Evolutionary conservation across 805 yeast genomes (phyloP).

Genomic region (Metschnikowia noctiluminum): DNA sequence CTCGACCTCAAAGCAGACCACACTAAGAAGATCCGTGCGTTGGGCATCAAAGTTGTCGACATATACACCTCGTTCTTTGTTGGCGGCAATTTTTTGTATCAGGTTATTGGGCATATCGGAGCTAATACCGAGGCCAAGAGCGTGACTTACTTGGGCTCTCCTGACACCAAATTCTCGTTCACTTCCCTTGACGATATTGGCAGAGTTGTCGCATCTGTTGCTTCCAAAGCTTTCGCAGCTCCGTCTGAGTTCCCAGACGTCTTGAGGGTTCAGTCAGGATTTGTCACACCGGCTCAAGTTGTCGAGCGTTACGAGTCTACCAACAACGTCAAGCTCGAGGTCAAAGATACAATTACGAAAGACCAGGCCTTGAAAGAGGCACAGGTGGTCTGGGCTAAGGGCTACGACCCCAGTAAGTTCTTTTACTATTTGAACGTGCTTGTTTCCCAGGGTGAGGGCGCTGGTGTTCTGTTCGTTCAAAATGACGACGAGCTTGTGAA

Average conservation of each 20-base stretch:
- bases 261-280: constrained; percentile 42
- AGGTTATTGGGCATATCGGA: constrained; percentile 32
- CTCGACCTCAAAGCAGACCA: constrained; percentile 33
- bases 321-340: constrained; percentile 30
- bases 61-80: constrained; percentile 40
- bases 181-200: constrained; percentile 40
- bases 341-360: constrained; percentile 20
- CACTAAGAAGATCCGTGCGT: constrained; percentile 35
- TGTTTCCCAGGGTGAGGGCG: constrained; percentile 28
- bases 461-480: constrained; percentile 30
- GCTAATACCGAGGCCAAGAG: constrained; percentile 30
- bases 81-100: constrained; percentile 19
- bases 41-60: constrained; percentile 48
- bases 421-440: constrained; percentile 31
- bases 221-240: constrained; percentile 25
- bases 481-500: constrained; percentile 44
- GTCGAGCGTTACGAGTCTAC: constrained; percentile 38
- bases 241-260: constrained; percentile 41
- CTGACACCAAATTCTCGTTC: constrained; percentile 21
- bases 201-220: constrained; percentile 38
- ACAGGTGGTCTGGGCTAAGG: constrained; percentile 22
- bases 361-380: constrained; percentile 32
- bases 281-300: constrained; percentile 36
- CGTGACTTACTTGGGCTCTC: constrained; percentile 41
- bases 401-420: constrained; percentile 34